A percentile compares a stretch with the other conserved stretches of the same genome.
phyloP scores from a whole-genome alignment of 1,284 basidiomycete species.

The Stygiomarasmius scandens region DNA sequence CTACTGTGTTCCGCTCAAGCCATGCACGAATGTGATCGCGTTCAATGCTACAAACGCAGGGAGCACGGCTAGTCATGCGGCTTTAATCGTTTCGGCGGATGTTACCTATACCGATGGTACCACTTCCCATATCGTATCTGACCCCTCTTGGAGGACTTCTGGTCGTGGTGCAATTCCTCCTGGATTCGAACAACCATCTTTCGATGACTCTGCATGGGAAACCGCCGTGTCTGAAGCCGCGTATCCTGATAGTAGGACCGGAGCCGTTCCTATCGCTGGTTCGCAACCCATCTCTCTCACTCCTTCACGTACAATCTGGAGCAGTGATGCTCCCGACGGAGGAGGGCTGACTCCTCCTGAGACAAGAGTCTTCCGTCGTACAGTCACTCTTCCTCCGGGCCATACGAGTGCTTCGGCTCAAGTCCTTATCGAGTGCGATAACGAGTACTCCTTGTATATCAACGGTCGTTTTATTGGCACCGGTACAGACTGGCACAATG shows the following conservation, averaged over 20 bases:
- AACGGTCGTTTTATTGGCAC: conserved; percentile 19
- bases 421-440: conserved; percentile 19
- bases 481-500: conserved; percentile 13
- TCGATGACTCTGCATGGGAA: conserved; percentile 26
- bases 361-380: conserved; percentile 21
- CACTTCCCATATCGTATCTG: conserved; percentile 19
- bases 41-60: conserved; percentile 18
- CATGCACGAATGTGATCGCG: conserved; percentile 20
- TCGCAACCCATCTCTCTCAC: conserved; percentile 11
- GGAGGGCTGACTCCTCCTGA: conserved; percentile 17
- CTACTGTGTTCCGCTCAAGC: conserved; percentile 16
- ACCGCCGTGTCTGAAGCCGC: conserved; percentile 23
- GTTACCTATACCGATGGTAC: conserved; percentile 23
- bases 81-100: conserved; percentile 17
- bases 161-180: conserved; percentile 13
- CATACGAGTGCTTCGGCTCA: conserved; percentile 15
- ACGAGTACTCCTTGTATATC: conserved; percentile 21
- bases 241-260: conserved; percentile 25
- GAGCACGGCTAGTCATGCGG: conserved; percentile 12
- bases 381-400: conserved; percentile 15
- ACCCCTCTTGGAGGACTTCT: conserved; percentile 19
- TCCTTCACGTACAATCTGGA: conserved; percentile 21
- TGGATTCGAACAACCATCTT: conserved; percentile 25
- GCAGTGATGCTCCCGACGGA: conserved; percentile 14
- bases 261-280: conserved; percentile 16